phyloP scores from a whole-genome alignment of 2,329 filamentous ascomycete species.

The Alternaria consortialis region DNA sequence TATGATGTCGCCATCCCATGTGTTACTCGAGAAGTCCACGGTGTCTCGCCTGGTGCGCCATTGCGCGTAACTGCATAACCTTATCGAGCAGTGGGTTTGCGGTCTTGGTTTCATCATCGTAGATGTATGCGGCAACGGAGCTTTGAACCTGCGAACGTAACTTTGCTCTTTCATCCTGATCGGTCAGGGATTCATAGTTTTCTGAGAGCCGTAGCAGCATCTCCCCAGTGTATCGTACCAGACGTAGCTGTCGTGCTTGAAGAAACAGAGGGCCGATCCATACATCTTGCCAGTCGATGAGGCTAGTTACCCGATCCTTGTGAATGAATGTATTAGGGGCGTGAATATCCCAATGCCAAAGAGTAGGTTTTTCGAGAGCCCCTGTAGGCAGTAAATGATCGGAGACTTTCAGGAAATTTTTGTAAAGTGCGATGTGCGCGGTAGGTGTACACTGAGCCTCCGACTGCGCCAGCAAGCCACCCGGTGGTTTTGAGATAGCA shows the following conservation, averaged over 20 bases:
- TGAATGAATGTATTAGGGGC: conserved; percentile 53
- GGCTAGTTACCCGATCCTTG: conserved; percentile 45
- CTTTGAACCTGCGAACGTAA: conserved; percentile 35
- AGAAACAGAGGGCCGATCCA: conserved; percentile 40
- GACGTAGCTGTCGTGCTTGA: conserved; percentile 35
- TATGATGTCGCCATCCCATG: conserved; percentile 46
- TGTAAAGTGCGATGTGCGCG: conserved; percentile 46
- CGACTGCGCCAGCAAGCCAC: conserved; percentile 30
- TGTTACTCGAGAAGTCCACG: conserved; percentile 41
- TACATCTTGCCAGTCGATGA: conserved; percentile 56
- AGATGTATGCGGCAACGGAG: conserved; percentile 38
- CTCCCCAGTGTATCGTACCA: conserved; percentile 43
- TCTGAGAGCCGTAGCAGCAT: conserved; percentile 38
- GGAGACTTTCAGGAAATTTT: conserved; percentile 44
- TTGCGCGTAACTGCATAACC: conserved; percentile 34
- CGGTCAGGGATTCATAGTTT: conserved; percentile 31
- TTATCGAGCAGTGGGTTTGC: conserved; percentile 37
- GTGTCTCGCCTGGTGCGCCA: conserved; percentile 36
- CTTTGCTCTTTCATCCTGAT: conserved; percentile 37
- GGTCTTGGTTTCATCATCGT: conserved; percentile 41
- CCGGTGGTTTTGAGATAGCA: conserved; percentile 23
- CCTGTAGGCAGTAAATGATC: conserved; percentile 40
- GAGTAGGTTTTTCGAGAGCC: conserved; percentile 34
- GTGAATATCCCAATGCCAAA: conserved; percentile 55
- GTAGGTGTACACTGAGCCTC: conserved; percentile 27